Evolutionary conservation across 805 yeast species (phyloP), one percentile per base, ranked within the genome.

Genomic region (Yamadazyma ubonensis): DNA sequence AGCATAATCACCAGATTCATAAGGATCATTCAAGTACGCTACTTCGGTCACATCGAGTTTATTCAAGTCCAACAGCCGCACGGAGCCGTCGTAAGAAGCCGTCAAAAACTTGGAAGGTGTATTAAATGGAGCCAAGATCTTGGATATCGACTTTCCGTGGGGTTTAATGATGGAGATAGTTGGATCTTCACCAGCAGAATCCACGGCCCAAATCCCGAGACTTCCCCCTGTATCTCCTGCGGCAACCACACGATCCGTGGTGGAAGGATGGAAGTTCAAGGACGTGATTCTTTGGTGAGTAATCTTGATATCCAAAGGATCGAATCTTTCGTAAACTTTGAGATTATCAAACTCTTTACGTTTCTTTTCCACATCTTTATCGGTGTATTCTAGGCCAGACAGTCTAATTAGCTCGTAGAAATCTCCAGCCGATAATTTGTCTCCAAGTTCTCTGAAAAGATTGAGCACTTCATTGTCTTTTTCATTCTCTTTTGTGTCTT

Each of bases 171-270:
- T 75, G 0, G 85, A 65, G 2, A 86, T 76, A 28, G 79, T 76
- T 0, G 80, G 79, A 4, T 59, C 71, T 3, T 49, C 59, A 27
- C 27, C 38, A 12, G 56, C 39, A 5, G 70, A 60, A 45, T 74
- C 79, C 6, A 86, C 83, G 31, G 90, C 81, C 97, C 97, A 91
- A 11, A 93, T 71, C 0, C 97, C 97, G 30, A 89, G 62, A 46
- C 79, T 75, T 5, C 99, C 99, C n/a, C 66, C 63, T 9, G 87
- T 86, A 61, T 93, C 99, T 33, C 97, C 98, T 1, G 89, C 96
- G 22, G 86, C 57, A 2, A 89, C 70, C 4, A 91, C 53, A 47
- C 83, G 72, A 44, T 79, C 79, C 1, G 71, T 73, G 0, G 55
- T 57, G 0, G 85, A 62, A 0, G 97, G 96, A 59, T 91, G 98